A percentile compares a stretch with the other conserved stretches of the same genome.
These are phyloP conservation scores for Penicillium bialowiezense DNA, from an alignment of 495 filamentous ascomycete genomes.

Conservation along the genomic window DNA sequence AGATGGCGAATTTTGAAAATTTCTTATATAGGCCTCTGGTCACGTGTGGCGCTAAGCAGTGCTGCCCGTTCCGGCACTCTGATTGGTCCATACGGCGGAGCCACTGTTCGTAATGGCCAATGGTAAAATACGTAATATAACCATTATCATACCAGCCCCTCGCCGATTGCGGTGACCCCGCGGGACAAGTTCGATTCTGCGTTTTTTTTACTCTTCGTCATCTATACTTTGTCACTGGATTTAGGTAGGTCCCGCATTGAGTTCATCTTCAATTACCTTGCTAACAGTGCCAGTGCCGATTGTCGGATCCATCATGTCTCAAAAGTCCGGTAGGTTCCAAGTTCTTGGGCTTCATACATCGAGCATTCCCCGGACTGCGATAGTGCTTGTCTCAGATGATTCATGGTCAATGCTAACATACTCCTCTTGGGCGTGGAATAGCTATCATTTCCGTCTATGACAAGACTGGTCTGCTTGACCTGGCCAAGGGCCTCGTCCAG, in stretches of 20 bases:
- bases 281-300: constrained; percentile 21
- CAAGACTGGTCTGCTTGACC: constrained; percentile 94
- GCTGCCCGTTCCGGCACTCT: not conserved
- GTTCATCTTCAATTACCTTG: constrained; percentile 2
- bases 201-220: constrained; percentile 18
- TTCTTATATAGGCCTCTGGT: constrained; percentile 11
- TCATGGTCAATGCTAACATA: constrained; percentile 12
- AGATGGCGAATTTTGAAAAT: constrained; percentile 10
- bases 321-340: constrained; percentile 44
- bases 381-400: constrained; percentile 14
- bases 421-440: constrained; percentile 31
- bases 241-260: constrained; percentile 13
- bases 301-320: constrained; percentile 38
- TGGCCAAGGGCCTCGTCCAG: constrained; percentile 90
- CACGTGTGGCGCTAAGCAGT: constrained; percentile 17
- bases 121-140: constrained; percentile 8
- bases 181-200: constrained; percentile 19
- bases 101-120: not conserved
- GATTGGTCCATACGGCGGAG: not conserved
- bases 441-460: constrained; percentile 98
- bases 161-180: constrained; percentile 30
- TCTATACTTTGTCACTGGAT: constrained; percentile 17
- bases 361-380: constrained; percentile 22
- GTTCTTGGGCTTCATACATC: constrained; percentile 17
- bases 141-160: constrained; percentile 1